Percentiles rank a stretch among this genome's conserved stretches.
Conservation (phyloP, 805 yeast species). For the Metschnikowia hibisci region DNA sequence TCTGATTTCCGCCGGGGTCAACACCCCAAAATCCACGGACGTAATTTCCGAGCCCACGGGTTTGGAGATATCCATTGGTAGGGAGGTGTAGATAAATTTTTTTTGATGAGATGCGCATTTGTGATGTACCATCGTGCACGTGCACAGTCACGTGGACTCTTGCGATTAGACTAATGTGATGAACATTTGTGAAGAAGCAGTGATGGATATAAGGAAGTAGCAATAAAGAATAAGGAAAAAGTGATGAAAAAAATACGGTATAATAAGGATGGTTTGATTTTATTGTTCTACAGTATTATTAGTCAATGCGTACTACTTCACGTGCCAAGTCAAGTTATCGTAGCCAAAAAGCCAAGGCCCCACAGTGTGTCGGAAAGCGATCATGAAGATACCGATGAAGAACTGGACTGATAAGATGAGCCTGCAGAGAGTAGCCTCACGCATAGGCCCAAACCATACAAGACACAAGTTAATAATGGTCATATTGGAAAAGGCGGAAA, state of each 20-base stretch:
- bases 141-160: background rate
- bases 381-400: slow-evolving; percentile 58
- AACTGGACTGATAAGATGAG: slow-evolving; percentile 62
- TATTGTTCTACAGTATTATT: too few species aligned
- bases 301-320: slow-evolving; percentile 20
- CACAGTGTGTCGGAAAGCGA: slow-evolving; percentile 71
- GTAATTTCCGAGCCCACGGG: slow-evolving; percentile 94
- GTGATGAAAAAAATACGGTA: too few species aligned
- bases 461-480: slow-evolving; percentile 80
- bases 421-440: slow-evolving; percentile 73
- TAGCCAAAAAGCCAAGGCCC: slow-evolving; percentile 87
- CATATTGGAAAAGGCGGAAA: slow-evolving; percentile 64
- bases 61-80: slow-evolving; percentile 84
- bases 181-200: too few species aligned
- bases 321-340: slow-evolving; percentile 62
- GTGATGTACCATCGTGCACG: background rate
- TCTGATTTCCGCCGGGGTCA: slow-evolving; percentile 78
- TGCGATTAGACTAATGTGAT: background rate
- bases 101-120: slow-evolving; percentile 12
- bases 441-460: slow-evolving; percentile 86
- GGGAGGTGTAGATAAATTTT: slow-evolving; percentile 7
- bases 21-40: slow-evolving; percentile 87
- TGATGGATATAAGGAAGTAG: too few species aligned
- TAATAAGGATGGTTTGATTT: too few species aligned
- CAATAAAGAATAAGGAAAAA: too few species aligned